Evolutionary conservation across 768 basidiomycete genomes (phyloP).

Genomic region (Asterophora lycoperdoides): DNA sequence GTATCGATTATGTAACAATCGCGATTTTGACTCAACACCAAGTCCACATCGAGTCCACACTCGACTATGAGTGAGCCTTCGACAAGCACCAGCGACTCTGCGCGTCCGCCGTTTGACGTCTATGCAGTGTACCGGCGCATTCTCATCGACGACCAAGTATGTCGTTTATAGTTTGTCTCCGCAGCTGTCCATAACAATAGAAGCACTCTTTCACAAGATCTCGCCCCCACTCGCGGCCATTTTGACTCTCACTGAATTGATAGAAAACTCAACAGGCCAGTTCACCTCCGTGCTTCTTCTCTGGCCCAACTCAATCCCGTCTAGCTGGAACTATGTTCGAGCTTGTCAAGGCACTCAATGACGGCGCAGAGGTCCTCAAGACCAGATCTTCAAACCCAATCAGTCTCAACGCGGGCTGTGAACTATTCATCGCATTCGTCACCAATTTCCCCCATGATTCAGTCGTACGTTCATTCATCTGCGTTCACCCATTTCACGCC

Average conservation of each 20-base stretch:
- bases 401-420: constrained; percentile 83
- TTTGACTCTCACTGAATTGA: constrained; percentile 74
- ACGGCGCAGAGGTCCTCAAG: constrained; percentile 64
- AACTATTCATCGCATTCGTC: constrained; percentile 87
- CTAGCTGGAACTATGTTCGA: constrained; percentile 91
- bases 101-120: constrained; percentile 32
- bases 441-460: constrained; percentile 81
- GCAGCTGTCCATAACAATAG: neutral
- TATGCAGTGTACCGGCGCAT: constrained; percentile 53
- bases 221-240: constrained; percentile 87
- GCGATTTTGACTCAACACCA: constrained; percentile 4
- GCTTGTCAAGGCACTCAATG: constrained; percentile 77
- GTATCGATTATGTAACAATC: constrained; percentile 11
- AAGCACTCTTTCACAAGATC: constrained; percentile 40
- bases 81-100: neutral
- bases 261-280: constrained; percentile 74
- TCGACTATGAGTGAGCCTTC: constrained; percentile 3
- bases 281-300: constrained; percentile 4
- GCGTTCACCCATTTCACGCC: constrained; percentile 8
- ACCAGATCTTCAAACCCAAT: constrained; percentile 69
- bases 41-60: no score
- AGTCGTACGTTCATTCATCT: constrained; percentile 47
- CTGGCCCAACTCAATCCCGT: neutral
- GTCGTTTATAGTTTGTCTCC: constrained; percentile 13
- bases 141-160: constrained; percentile 63